These are phyloP conservation scores for Leccinum broughii DNA, from an alignment of 768 basidiomycete species.

Conservation along the genomic window DNA sequence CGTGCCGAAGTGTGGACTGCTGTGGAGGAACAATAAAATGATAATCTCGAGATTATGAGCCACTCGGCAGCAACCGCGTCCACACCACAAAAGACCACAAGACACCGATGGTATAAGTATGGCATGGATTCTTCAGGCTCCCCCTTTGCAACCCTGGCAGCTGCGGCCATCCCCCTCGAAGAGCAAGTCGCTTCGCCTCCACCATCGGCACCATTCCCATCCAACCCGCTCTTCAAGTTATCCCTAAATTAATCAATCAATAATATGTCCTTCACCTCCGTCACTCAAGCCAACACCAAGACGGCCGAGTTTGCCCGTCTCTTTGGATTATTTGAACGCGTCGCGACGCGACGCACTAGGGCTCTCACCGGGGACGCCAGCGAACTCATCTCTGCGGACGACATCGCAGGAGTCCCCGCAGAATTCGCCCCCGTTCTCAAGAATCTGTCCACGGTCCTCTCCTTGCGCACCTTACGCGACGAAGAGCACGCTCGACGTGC, in stretches of 20 bases:
- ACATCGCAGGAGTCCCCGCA: slow-evolving; percentile 31
- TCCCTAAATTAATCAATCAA: slow-evolving; percentile 8
- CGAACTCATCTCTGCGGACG: slow-evolving; percentile 31
- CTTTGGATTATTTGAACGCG: slow-evolving; percentile 53
- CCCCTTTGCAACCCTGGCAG: slow-evolving; percentile 2
- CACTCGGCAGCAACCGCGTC: slow-evolving; percentile 24
- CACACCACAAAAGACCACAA: slow-evolving; percentile 21
- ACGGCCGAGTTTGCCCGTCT: slow-evolving; percentile 55
- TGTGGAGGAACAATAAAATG: slow-evolving; percentile 18
- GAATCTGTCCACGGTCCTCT: slow-evolving; percentile 37
- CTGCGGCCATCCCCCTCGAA: slow-evolving; percentile 4
- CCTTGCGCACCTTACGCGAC: slow-evolving; percentile 36
- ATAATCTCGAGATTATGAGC: slow-evolving; percentile 9
- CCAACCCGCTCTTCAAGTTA: background rate
- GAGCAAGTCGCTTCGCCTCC: background rate
- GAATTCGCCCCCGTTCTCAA: slow-evolving; percentile 35
- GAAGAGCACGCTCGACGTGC: slow-evolving; percentile 11
- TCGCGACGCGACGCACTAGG: slow-evolving; percentile 46
- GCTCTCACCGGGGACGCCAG: slow-evolving; percentile 16
- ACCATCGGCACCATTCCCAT: background rate
- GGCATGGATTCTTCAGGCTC: background rate
- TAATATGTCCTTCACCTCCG: slow-evolving; percentile 22
- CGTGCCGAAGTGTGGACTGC: slow-evolving; percentile 1
- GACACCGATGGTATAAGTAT: slow-evolving; percentile 20
- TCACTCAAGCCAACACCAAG: slow-evolving; percentile 36